Percentiles rank a stretch among this genome's conserved stretches.
phyloP scores from a whole-genome alignment of 768 basidiomycete species.

The Naganishia vaughanmartiniae region DNA sequence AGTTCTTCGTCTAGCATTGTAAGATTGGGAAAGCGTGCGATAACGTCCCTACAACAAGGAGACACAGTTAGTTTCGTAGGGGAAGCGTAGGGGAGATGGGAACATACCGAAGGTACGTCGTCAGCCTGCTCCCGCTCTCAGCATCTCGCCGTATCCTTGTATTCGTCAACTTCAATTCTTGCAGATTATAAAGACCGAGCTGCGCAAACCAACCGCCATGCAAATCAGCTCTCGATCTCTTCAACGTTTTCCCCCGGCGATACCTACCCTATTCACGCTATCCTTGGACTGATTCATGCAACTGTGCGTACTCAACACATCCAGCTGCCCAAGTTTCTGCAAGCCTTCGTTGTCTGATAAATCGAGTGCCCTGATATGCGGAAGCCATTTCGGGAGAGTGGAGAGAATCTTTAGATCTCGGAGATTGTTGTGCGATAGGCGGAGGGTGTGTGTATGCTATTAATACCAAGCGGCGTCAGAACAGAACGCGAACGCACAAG shows the following conservation, averaged over 20 bases:
- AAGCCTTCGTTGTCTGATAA: constrained; percentile 47
- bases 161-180: constrained; percentile 30
- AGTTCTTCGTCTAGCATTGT: constrained; percentile 80
- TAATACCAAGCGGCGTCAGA: constrained; percentile 55
- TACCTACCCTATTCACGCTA: neutral
- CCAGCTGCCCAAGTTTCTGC: constrained; percentile 64
- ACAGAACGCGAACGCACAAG: no score
- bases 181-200: constrained; percentile 18
- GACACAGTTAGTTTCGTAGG: no score
- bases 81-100: constrained; percentile 56
- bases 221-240: no score
- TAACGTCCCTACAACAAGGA: constrained; percentile 80
- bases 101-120: constrained; percentile 62
- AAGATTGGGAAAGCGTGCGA: constrained; percentile 74
- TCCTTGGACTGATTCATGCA: constrained; percentile 51
- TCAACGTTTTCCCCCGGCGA: no score
- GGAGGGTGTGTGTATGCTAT: constrained; percentile 64
- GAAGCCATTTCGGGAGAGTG: constrained; percentile 69
- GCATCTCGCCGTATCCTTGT: constrained; percentile 42
- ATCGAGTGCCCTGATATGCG: constrained; percentile 53
- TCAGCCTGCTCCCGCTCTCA: constrained; percentile 61
- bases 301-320: constrained; percentile 69
- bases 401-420: constrained; percentile 61
- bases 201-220: neutral
- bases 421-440: constrained; percentile 76